These are phyloP conservation scores for Melanogaster broomeanus DNA, from an alignment of 768 basidiomycete genomes.

Conservation along the genomic window DNA sequence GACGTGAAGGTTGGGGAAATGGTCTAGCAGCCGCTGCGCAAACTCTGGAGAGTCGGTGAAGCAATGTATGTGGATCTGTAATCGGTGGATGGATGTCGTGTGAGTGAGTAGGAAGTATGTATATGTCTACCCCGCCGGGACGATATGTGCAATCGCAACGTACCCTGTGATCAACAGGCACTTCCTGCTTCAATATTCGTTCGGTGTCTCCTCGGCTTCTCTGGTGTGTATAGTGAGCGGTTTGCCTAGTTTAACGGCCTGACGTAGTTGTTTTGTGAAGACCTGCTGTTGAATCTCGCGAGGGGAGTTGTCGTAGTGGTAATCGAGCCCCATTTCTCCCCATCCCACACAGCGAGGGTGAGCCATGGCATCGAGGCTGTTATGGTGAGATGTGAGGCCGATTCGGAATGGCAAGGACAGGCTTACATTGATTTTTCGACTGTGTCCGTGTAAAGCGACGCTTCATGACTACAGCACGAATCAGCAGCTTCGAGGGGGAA, in stretches of 20 bases:
- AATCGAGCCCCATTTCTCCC: conserved; percentile 89
- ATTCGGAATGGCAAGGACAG: neutral
- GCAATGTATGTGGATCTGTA: conserved; percentile 83
- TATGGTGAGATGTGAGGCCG: neutral
- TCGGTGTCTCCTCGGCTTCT: conserved; percentile 85
- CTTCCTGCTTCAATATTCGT: conserved; percentile 70
- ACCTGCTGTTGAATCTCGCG: conserved; percentile 66
- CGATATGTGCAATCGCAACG: conserved; percentile 6
- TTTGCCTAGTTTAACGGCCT: conserved; percentile 69
- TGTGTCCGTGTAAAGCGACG: conserved; percentile 63
- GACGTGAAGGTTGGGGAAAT: conserved; percentile 82
- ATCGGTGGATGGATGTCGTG: neutral
- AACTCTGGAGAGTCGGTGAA: conserved; percentile 83
- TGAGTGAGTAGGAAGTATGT: neutral
- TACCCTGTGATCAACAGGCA: conserved; percentile 71
- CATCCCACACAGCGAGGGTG: conserved; percentile 85
- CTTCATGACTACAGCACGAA: conserved; percentile 58
- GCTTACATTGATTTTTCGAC: conserved; percentile 71
- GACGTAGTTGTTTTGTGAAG: conserved; percentile 66
- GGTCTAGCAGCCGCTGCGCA: conserved; percentile 65
- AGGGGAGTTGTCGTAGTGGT: conserved; percentile 80
- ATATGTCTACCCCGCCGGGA: too few species aligned
- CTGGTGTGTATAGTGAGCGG: conserved; percentile 86
- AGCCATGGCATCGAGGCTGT: conserved; percentile 69
- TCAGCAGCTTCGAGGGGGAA: neutral